A percentile compares a stretch with the other conserved stretches of the same genome.
Conservation (phyloP, 805 yeast genomes). For the Cyberlindnera mycetangii region DNA sequence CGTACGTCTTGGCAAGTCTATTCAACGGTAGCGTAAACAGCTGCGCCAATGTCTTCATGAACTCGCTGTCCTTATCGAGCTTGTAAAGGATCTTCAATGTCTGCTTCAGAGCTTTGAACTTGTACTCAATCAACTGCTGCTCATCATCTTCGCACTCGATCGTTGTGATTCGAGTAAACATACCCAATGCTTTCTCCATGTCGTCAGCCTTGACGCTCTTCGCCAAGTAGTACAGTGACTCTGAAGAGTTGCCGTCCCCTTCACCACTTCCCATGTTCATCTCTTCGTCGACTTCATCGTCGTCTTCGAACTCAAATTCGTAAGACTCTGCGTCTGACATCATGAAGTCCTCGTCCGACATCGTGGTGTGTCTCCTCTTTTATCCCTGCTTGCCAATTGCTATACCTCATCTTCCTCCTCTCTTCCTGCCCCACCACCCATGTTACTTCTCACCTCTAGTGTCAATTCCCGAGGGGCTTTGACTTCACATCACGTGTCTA, state of each 20-base stretch:
- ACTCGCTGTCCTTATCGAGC: conserved; percentile 14
- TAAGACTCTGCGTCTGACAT: conserved; percentile 30
- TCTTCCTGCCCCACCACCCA: no score
- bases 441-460: no score
- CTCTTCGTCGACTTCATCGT: conserved; percentile 29
- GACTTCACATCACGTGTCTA: no score
- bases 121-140: conserved; percentile 21
- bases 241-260: conserved; percentile 26
- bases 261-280: conserved; percentile 14
- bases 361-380: conserved; percentile 2
- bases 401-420: no score
- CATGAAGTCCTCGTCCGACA: conserved; percentile 30
- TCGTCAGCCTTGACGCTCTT: conserved; percentile 26
- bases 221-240: conserved; percentile 29
- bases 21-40: conserved; percentile 14
- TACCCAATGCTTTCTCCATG: conserved; percentile 18
- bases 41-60: conserved; percentile 6
- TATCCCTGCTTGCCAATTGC: no score
- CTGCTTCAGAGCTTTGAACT: conserved; percentile 28
- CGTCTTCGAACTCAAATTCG: conserved; percentile 29
- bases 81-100: conserved; percentile 23
- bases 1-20: conserved; percentile 25
- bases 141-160: conserved; percentile 36
- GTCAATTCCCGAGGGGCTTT: no score
- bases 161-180: conserved; percentile 27